Evolutionary conservation across 805 yeast species (phyloP), one percentile per base, ranked within the genome.

Genomic region (Yamadazyma scolyti): DNA sequence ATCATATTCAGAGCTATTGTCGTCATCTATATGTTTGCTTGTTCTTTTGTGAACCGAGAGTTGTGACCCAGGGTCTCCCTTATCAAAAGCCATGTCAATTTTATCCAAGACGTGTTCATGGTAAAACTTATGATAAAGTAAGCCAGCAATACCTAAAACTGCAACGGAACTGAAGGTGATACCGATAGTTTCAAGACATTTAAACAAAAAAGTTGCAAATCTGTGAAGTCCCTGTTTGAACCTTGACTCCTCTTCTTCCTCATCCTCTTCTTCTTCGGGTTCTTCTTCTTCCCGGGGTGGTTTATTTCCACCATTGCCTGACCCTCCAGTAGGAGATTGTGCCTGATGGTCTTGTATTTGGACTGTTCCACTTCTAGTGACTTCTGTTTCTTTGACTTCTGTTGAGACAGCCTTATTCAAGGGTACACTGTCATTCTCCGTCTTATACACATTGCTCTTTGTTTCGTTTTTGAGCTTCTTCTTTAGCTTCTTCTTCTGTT

Each of bases 61-160:
- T 40, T 77, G 78, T 31, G 73, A 69, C 0, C 82, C 77, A 0
- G 81, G 74, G 39, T 81, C 86, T 4, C 82, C 87, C 17, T 60
- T 66, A 8, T 79, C 78, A 40, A 84, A 83, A 1, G 93, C 85
- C 9, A 44, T 43, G 30, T 73, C 72, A 65, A 84, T 82, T 50
- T 83, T 82, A 29, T 63, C 61, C 14, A 80, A 50, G 0, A 83
- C 87, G 43, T 75, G 82, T 3, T 40, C 28, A 25, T 71, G 64
- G 53, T 84, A 84, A 28, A 73, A 59, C 27, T 66, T 64, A 49
- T 84, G 95, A 50, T 84, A 84, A 9, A 73, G 45, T n/a, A 75
- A 48, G 2, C 95, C 95, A 3, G 90, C 82, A 2, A 76, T 56
- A 0, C 84, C 90, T 11, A 85, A 64, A 21, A 84, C 75, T 2